Evolutionary conservation across 768 basidiomycete genomes (phyloP), one percentile per base, ranked within the genome.

Genomic region (Hemileccinum impolitum): DNA sequence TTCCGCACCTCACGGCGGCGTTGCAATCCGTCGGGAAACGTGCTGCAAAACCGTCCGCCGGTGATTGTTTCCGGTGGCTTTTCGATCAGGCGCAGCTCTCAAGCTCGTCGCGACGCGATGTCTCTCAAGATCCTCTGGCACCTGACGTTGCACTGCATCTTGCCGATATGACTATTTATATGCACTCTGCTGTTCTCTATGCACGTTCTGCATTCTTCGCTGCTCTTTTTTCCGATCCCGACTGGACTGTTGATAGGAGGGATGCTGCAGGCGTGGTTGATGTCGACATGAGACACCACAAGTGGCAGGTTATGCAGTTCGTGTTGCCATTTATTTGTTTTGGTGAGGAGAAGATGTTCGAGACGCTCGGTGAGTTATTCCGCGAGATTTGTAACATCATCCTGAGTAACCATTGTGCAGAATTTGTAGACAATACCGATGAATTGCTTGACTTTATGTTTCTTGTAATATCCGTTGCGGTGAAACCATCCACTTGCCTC

Each of bases 371-470:
- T 86, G 59, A 59, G 80, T 69, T 5, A 14, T 42, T 6, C 23
- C 38, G 36, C 14, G 41, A 11, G 11, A 38, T 39, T 28, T 14
- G 15, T 41, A 45, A 18, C 7, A n/a, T n/a, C n/a, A n/a, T n/a
- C n/a, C n/a, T 9, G 26, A 28, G 26, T 9, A n/a, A n/a, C 30
- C 6, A 9, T n/a, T 28, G 37, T 43, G 38, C 59, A 87, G 87
- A 86, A 43, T 86, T 82, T 58, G 69, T 78, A 3, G 59, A 78
- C 21, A 79, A 78, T 2, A 69, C 82, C 6, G 92, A 98, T 48
- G 82, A 87, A 31, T 72, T 91, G 26, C 66, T 98, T 48, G 87
- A 92, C 52, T 90, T 94, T 55, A 79, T 93, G 70, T 92, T 96
- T 53, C 81, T 85, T 18, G 84, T 97, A 14, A 80, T 96, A 67